Conservation (phyloP, 768 basidiomycete species). For the Auricularia sp. region DNA sequence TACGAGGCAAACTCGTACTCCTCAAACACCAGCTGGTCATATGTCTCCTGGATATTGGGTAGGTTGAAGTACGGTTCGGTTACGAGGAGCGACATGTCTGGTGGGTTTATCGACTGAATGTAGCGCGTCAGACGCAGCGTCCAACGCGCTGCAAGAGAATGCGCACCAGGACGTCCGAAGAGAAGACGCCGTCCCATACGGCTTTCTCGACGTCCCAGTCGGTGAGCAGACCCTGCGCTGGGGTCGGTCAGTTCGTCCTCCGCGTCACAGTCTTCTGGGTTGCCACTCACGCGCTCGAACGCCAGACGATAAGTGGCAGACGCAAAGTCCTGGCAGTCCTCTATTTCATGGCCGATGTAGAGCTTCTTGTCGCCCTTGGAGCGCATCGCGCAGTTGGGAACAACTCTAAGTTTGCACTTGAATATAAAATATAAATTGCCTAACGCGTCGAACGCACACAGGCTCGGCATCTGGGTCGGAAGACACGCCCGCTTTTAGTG, state of each 20-base stretch:
- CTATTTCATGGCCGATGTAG: constrained; percentile 82
- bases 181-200: constrained; percentile 87
- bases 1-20: constrained; percentile 90
- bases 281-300: constrained; percentile 65
- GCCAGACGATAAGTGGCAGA: constrained; percentile 76
- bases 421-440: too few species aligned
- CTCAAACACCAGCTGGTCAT: constrained; percentile 93
- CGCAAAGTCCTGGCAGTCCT: constrained; percentile 66
- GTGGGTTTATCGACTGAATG: constrained; percentile 52
- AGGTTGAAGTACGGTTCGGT: constrained; percentile 95
- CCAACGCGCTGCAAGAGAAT: constrained; percentile 40
- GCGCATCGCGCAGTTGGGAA: constrained; percentile 74
- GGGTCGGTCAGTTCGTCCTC: constrained; percentile 13
- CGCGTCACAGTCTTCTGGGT: constrained; percentile 5
- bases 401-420: constrained; percentile 34
- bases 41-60: constrained; percentile 82
- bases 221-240: constrained; percentile 71
- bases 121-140: constrained; percentile 3
- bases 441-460: too few species aligned
- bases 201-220: constrained; percentile 96
- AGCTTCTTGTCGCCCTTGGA: constrained; percentile 75
- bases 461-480: constrained; percentile 17
- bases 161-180: constrained; percentile 36
- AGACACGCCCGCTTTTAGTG: constrained; percentile 65
- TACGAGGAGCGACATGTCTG: constrained; percentile 65